Base-by-base conservation (phyloP, 2,329 filamentous ascomycete genomes). In the Fusarium newnesense region DNA sequence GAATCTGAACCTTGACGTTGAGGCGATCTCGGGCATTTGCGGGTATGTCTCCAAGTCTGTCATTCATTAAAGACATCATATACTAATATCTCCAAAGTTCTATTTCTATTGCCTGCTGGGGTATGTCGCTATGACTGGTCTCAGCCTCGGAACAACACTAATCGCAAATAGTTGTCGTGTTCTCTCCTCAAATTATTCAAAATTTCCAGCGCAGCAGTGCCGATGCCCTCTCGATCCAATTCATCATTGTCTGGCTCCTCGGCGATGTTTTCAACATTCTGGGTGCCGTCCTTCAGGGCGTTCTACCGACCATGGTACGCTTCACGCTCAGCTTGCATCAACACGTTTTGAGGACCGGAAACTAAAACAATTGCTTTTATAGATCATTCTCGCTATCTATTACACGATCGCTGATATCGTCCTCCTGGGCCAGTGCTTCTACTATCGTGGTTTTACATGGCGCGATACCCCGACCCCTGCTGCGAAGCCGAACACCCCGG, bases 201-300 rank as follows among this genome's bases (percentile, higher is more conserved):
- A 98, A 98, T 80, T 98, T 97, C 84, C 92, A 91, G 72, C 90
- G 95, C 63, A 86, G 90, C 74, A 97, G 93, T 44, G 94, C 95
- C 65, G 94, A 98, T 80, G 96, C 95, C 5, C 87, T 98, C 3
- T 97, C 94, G 1, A 89, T 98, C 19, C 92, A 96, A 63, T 99
- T 98, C 85, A 91, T 98, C 79, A 91, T 97, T 68, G 90, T 97
- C 78, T 99, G 96, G 96, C 88, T 98, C 5, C 87, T 92, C 3
- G 96, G 96, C 59, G 96, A 99, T 90, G 91, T 98, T 74, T 98
- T 97, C 87, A 98, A 98, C 80, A 97, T 98, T 72, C 87, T 97
- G 6, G 96, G 96, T n/a, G 94, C 95, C 24, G 90, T 98, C 21
- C 82, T 98, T 16, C 96, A 98, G 81, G 93, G 94, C 62, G 96